Evolutionary conservation across 805 yeast species (phyloP).

Genomic region (Maudiozyma pseudohumilis): DNA sequence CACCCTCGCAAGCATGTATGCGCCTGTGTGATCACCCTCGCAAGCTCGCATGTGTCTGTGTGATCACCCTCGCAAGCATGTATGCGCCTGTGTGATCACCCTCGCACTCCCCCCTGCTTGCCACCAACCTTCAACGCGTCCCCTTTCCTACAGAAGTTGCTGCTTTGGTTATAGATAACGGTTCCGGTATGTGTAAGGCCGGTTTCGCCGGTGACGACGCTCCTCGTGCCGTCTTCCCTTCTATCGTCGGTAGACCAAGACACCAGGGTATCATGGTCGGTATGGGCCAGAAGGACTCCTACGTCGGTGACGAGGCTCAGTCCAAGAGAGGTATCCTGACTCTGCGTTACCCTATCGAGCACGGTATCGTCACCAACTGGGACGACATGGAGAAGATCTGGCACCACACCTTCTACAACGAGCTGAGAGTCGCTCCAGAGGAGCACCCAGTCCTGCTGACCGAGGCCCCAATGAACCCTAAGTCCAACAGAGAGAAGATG

Average conservation of each 20-base stretch:
- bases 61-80: too few species aligned
- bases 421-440: slow-evolving; percentile 99
- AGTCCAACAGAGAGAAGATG: slow-evolving; percentile 99
- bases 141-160: too few species aligned
- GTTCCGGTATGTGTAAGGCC: slow-evolving; percentile 99
- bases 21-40: too few species aligned
- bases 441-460: slow-evolving; percentile 99
- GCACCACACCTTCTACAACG: slow-evolving; percentile 99
- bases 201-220: slow-evolving; percentile 99
- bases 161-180: slow-evolving; percentile 86
- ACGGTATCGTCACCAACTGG: slow-evolving; percentile 99
- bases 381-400: slow-evolving; percentile 99
- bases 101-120: too few species aligned
- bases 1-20: too few species aligned
- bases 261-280: slow-evolving; percentile 99
- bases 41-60: too few species aligned
- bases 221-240: slow-evolving; percentile 99
- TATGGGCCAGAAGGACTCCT: slow-evolving; percentile 99
- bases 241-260: slow-evolving; percentile 99
- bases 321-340: slow-evolving; percentile 99
- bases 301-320: slow-evolving; percentile 99
- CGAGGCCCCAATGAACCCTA: slow-evolving; percentile 99
- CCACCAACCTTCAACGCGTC: too few species aligned
- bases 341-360: slow-evolving; percentile 98
- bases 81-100: too few species aligned